Base-by-base conservation (phyloP, 352 stramenopile genomes). In the Phytophthora boehmeriae region DNA sequence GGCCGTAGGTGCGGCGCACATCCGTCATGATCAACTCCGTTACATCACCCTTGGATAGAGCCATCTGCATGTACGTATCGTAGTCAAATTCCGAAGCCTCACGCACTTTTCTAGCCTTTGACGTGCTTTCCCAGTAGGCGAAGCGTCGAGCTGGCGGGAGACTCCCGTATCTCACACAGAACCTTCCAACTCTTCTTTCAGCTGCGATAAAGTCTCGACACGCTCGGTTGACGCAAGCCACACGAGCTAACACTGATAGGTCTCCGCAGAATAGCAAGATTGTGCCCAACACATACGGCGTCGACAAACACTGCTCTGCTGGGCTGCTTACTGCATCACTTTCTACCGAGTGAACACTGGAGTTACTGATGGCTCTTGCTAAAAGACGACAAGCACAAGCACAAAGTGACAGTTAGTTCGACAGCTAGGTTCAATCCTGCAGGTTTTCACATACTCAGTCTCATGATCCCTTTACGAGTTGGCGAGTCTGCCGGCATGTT, bases 11-110 rank as follows among this genome's bases (percentile, higher is more conserved):
- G 11, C 87, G 83, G 10, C 78, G 82, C 0, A 94, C 87, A 52
- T 96, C 87, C n/a, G 83, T 93, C 64, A 86, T 65, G 47, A 96
- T 96, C 3, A 89, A 63, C 55, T 96, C 86, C 8, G 83, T 93
- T 25, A 73, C 88, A 27, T 94, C 86, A n/a, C 83, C 80, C 46
- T 94, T 96, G 3, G 86, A 94, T 30, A 90, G 63, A 16, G 82
- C 83, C 85, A 94, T 93, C 22, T 92, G 78, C 57, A 94, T 57
- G 45, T 95, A 93, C 42, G 86, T 93, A 39, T 91, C 82, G 44
- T 91, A 95, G 64, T 95, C 87, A 20, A 88, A 39, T 32, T 93
- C 82, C 0, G 83, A 87, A 8, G 74, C 30, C 2, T 76, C 56
- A 8, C 84, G 84, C 0, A 80, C 54, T n/a, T 76, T 73, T 5